These are phyloP conservation scores for Melaleuca quinquenervia DNA, from an alignment of 345 rosid genomes.

Conservation along the genomic window DNA sequence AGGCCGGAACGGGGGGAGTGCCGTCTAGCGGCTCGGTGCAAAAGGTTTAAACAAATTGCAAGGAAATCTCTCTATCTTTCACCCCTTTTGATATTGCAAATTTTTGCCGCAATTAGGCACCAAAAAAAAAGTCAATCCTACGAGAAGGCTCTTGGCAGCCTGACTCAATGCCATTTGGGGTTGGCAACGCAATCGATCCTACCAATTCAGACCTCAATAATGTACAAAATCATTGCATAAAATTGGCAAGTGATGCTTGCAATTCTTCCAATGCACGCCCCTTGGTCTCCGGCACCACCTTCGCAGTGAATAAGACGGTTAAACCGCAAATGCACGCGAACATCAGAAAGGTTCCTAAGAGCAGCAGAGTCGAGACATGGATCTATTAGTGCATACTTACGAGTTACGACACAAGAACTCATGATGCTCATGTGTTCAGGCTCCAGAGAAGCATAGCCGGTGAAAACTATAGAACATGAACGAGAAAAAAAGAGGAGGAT, in stretches of 20 bases:
- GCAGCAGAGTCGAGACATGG: neutral
- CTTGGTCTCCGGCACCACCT: conserved; percentile 18
- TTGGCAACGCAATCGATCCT: neutral
- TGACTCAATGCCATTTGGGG: neutral
- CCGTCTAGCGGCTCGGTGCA: too few relatives aligned
- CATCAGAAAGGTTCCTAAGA: conserved; percentile 38
- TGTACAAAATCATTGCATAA: neutral
- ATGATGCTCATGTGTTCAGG: neutral
- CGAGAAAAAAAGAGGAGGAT: neutral
- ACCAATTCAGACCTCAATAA: neutral
- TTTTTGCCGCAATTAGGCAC: neutral
- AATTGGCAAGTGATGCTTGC: conserved; percentile 6
- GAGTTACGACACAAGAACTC: neutral
- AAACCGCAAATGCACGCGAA: neutral
- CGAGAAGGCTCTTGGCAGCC: neutral
- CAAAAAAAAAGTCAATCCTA: neutral
- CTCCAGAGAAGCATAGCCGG: neutral
- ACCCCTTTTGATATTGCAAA: neutral
- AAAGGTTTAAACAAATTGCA: neutral
- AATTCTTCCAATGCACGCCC: conserved; percentile 11
- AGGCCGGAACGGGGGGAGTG: too few relatives aligned
- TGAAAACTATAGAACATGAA: neutral
- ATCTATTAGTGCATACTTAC: neutral
- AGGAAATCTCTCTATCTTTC: neutral
- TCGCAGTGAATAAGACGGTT: neutral